Base-by-base conservation (phyloP, 371 early-diverging fungal genomes). In the Lichtheimia ornata region DNA sequence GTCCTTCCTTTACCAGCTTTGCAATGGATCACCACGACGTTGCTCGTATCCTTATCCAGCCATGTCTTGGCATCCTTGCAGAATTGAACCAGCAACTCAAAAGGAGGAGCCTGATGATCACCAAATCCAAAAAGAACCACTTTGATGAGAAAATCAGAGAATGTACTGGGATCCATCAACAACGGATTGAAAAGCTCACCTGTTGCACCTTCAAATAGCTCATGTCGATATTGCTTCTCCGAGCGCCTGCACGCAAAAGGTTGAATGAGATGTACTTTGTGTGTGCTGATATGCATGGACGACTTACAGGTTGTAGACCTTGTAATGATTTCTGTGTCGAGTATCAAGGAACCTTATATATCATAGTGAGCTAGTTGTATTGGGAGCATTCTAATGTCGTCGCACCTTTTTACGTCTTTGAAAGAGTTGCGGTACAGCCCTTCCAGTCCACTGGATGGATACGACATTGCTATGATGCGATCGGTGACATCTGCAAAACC, bases 1-100 rank as follows among this genome's bases (percentile, higher is more conserved):
- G 92, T 91, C 15, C 92, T 71, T 5, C 92, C 92, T 59, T 91
- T 91, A 11, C 91, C 92, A 18, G 92, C 92, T 62, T 91, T 91
- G 62, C 92, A 91, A 63, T 91, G 92, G 5, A 91, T 72, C 1
- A 81, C 90, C 0, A 87, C 88, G 9, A 88, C 81, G 51, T 89
- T 83, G 3, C 67, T 53, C 3, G 62, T 12, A 13, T 73, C 72
- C 12, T 52, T 54, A 9, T 72, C 57, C 5, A 91, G 57, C 86
- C 87, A 91, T 17, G 65, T 62, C 2, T 73, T 66, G 2, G 88
- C 88, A 59, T 88, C 89, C 47, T 70, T 61, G 45, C 88, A 86
- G 47, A 91, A 83, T 0, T 73, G 64, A 30, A 74, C 65, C 42
- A 91, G 64, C 1, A 81, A 47, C 11, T 73, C 59, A 54, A 91